These are phyloP conservation scores for Phytophthora uliginosa DNA, from an alignment of 352 stramenopile genomes.

Conservation along the genomic window DNA sequence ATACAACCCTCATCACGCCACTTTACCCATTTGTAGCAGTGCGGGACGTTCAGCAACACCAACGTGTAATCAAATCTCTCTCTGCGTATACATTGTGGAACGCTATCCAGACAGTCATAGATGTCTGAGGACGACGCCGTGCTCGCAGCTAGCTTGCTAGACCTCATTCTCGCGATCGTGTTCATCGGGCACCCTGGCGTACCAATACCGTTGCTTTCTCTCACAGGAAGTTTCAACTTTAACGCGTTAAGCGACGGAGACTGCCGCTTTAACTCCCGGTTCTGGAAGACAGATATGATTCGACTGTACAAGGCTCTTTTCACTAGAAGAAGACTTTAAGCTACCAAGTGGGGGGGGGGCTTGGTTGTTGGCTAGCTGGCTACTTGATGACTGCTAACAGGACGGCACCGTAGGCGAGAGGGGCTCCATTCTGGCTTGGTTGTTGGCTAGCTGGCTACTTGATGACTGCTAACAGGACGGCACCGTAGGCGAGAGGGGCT, in stretches of 20 bases:
- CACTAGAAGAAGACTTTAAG: too few relatives aligned
- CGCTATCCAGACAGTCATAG: not conserved
- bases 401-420: too few relatives aligned
- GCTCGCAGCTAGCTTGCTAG: not conserved
- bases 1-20: not conserved
- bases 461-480: too few relatives aligned
- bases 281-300: not conserved
- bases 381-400: too few relatives aligned
- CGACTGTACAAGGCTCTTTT: not conserved
- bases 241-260: not conserved
- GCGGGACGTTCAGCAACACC: not conserved
- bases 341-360: too few relatives aligned
- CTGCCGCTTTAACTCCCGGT: not conserved
- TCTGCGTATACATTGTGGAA: not conserved
- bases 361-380: too few relatives aligned
- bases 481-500: too few relatives aligned
- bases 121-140: not conserved
- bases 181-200: not conserved
- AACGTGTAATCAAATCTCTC: not conserved
- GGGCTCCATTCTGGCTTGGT: too few relatives aligned
- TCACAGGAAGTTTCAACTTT: not conserved
- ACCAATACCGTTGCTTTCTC: not conserved
- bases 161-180: not conserved
- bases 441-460: too few relatives aligned
- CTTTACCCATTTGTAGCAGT: not conserved